A percentile compares a stretch with the other conserved stretches of the same genome.
Evolutionary conservation across 805 yeast species (phyloP).

Genomic region (Starmerella ratchasimensis): DNA sequence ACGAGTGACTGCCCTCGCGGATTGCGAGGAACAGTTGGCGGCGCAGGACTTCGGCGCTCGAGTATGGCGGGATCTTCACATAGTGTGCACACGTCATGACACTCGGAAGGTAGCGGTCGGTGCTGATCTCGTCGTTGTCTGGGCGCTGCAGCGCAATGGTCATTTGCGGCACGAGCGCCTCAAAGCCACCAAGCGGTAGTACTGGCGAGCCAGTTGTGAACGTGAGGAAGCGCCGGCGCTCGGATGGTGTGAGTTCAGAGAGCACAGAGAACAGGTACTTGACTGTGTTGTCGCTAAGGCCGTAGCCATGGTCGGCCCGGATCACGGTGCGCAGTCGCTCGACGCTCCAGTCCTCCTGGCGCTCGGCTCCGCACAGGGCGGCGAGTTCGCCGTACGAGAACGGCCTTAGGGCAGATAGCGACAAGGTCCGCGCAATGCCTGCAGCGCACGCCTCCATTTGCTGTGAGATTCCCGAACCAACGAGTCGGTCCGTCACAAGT

Average conservation of each 20-base stretch:
- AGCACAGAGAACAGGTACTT: conserved; percentile 48
- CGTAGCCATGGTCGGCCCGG: conserved; percentile 84
- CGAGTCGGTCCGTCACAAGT: conserved; percentile 41
- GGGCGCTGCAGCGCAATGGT: conserved; percentile 71
- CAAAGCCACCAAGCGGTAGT: conserved; percentile 88
- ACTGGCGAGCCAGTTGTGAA: conserved; percentile 89
- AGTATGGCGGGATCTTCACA: conserved; percentile 74
- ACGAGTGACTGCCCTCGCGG: conserved; percentile 78
- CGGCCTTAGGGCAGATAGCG: conserved; percentile 54
- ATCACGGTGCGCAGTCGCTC: conserved; percentile 43
- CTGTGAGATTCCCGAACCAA: conserved; percentile 47
- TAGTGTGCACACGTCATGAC: conserved; percentile 98
- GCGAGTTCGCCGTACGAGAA: conserved; percentile 65
- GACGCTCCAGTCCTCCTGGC: conserved; percentile 66
- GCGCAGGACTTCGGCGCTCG: conserved; percentile 45
- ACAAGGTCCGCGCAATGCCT: conserved; percentile 77
- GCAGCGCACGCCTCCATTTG: conserved; percentile 58
- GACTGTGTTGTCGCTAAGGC: conserved; percentile 51
- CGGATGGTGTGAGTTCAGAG: conserved; percentile 37
- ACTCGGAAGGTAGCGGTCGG: conserved; percentile 81
- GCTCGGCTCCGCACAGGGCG: conserved; percentile 40
- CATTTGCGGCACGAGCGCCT: conserved; percentile 61
- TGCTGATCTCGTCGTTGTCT: conserved; percentile 43
- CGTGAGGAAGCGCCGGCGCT: conserved; percentile 64
- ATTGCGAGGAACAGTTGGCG: conserved; percentile 54